These are phyloP conservation scores for Colletotrichum salicis DNA, from an alignment of 2,329 filamentous ascomycete species.

Conservation along the genomic window DNA sequence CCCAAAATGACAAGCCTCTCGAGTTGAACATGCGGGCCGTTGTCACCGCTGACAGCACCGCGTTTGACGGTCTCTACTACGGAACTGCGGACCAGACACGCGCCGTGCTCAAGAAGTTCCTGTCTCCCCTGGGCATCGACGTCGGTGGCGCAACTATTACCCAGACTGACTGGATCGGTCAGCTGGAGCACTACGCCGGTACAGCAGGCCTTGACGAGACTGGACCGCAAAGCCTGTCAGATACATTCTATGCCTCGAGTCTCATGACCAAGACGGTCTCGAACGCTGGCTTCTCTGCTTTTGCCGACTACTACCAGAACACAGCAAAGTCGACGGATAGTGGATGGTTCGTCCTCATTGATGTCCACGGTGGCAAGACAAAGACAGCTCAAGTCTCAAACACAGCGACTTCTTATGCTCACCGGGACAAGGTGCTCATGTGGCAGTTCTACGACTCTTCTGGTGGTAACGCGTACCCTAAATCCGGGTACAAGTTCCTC, in stretches of 20 bases:
- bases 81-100: slow-evolving; percentile 37
- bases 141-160: not conserved
- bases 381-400: slow-evolving; percentile 44
- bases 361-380: slow-evolving; percentile 48
- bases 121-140: slow-evolving; percentile 11
- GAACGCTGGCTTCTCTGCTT: slow-evolving; percentile 37
- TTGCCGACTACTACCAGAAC: slow-evolving; percentile 43
- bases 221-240: slow-evolving; percentile 40
- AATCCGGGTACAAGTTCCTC: slow-evolving; percentile 48
- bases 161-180: slow-evolving; percentile 40
- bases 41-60: slow-evolving; percentile 22
- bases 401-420: slow-evolving; percentile 48
- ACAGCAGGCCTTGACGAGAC: slow-evolving; percentile 39
- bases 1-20: slow-evolving; percentile 28
- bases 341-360: slow-evolving; percentile 48
- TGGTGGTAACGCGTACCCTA: slow-evolving; percentile 43
- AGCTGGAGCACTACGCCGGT: slow-evolving; percentile 33
- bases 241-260: slow-evolving; percentile 45
- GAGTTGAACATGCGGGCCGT: slow-evolving; percentile 45
- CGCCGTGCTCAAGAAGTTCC: slow-evolving; percentile 15
- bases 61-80: slow-evolving; percentile 44
- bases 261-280: slow-evolving; percentile 43
- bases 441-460: slow-evolving; percentile 60
- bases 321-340: slow-evolving; percentile 38
- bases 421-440: slow-evolving; percentile 59